A percentile compares a stretch with the other conserved stretches of the same genome.
phyloP scores from a whole-genome alignment of 75 land plant species.

The Isoetes taiwanensis region DNA sequence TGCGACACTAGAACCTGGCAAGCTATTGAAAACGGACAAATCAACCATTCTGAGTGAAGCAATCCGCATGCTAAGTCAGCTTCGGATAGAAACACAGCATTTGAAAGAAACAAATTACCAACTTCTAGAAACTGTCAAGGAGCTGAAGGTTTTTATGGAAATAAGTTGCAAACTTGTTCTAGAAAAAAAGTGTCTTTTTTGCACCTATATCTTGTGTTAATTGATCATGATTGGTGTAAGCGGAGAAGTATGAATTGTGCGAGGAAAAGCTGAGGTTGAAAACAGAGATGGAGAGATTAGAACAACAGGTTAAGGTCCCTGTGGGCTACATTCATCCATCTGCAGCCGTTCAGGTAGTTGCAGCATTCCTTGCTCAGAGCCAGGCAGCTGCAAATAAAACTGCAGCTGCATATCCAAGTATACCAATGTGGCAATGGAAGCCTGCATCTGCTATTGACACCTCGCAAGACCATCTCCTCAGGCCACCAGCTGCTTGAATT shows the following conservation, averaged over 20 bases:
- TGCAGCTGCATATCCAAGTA: too few species aligned
- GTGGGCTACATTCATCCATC: conserved; percentile 10
- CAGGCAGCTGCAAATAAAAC: too few species aligned
- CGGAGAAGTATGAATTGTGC: conserved; percentile 32
- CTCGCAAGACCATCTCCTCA: too few species aligned
- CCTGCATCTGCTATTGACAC: too few species aligned
- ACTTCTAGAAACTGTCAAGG: conserved; percentile 38
- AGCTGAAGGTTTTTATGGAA: conserved; percentile 50
- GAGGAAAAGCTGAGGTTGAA: conserved; percentile 35
- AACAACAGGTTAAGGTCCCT: conserved; percentile 20
- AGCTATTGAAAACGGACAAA: conserved; percentile 50
- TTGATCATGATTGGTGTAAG: too few species aligned
- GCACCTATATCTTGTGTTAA: neutral
- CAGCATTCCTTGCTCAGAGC: too few species aligned
- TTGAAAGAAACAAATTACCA: conserved; percentile 46
- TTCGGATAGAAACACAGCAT: conserved; percentile 38
- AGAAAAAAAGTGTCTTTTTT: neutral
- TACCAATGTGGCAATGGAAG: too few species aligned
- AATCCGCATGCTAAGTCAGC: conserved; percentile 35
- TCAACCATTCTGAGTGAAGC: conserved; percentile 51
- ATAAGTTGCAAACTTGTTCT: neutral
- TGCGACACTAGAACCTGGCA: conserved; percentile 45
- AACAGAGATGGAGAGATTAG: conserved; percentile 29
- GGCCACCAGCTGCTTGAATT: too few species aligned
- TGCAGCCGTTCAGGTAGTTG: too few species aligned